Conservation (phyloP, 805 yeast genomes). For the Komagataella phaffii region DNA sequence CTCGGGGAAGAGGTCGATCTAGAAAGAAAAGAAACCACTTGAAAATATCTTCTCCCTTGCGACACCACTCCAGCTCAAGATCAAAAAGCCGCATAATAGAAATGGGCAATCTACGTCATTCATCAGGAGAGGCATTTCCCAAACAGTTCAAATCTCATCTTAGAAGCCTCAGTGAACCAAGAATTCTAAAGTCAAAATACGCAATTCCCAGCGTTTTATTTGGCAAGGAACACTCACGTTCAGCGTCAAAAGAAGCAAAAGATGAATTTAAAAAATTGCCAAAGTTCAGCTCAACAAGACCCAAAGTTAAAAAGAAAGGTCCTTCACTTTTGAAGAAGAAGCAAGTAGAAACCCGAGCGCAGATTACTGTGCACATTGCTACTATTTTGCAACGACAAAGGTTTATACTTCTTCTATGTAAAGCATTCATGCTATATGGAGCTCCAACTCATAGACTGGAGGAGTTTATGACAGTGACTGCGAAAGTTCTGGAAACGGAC, state of each 20-base stretch:
- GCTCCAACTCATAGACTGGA: constrained; percentile 95
- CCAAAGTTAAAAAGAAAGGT: constrained; percentile 17
- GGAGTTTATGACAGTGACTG: constrained; percentile 86
- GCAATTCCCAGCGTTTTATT: background rate
- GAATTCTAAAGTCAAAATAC: background rate
- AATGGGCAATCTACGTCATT: background rate
- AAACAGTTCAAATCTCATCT: background rate
- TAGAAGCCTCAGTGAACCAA: background rate
- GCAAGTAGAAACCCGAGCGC: constrained; percentile 34
- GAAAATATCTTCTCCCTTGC: background rate
- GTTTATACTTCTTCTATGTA: constrained; percentile 73
- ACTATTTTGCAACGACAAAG: constrained; percentile 78
- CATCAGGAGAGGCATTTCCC: background rate
- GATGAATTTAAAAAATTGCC: constrained; percentile 11
- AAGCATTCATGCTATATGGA: constrained; percentile 85
- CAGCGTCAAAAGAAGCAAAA: background rate
- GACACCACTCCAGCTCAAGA: background rate
- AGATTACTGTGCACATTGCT: constrained; percentile 88
- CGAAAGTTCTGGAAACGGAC: constrained; percentile 84
- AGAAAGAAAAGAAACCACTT: background rate
- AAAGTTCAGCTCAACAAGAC: constrained; percentile 26
- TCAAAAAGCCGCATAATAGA: background rate
- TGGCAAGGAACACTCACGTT: background rate
- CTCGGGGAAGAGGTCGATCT: background rate
- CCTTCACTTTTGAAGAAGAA: constrained; percentile 11